Evolutionary conservation across 768 basidiomycete species (phyloP), one percentile per base, ranked within the genome.

Genomic region (Tulasnella sp.): DNA sequence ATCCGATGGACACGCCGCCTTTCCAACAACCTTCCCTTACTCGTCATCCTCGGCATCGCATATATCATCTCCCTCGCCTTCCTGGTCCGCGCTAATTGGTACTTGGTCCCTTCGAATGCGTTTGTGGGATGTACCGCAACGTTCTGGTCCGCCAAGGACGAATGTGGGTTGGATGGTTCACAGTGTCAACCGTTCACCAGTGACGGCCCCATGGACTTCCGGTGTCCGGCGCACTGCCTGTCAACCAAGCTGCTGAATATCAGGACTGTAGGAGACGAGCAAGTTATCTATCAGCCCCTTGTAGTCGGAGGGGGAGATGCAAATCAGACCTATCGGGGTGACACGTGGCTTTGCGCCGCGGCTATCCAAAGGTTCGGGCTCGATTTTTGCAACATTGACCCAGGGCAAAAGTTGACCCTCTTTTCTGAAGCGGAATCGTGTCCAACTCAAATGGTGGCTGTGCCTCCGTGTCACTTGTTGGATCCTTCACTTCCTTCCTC

Each of bases 271-370:
- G 95, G 95, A 34, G 84, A 89, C 74, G 85, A 90, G 78, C 87
- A 91, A 81, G 87, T 92, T 46, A 90, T 89, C 71, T 93, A 90
- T 81, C 88, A 89, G 31, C 94, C 94, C 9, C 87, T 96, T 34
- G 87, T 96, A 72, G 92, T 96, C 1, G 95, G 95, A n/a, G 95
- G 95, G 24, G 94, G 94, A 2, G 94, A 95, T 85, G 80, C 80
- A 0, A 87, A 91, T 72, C 83, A 84, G 21, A 95, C 94, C 5
- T 96, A 96, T 83, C 89, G 95, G 83, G 94, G 91, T 1, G 95
- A 96, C 84, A 91, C 88, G 78, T 96, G 96, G 84, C 89, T 96
- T 48, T 96, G 95, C 84, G 90, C 93, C 58, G 91, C 95, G 58
- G 95, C 94, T 56, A 87, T 92, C 56, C 94, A 96, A 86, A 90